phyloP scores from a whole-genome alignment of 805 yeast genomes.

The Wickerhamomyces bisporus region DNA sequence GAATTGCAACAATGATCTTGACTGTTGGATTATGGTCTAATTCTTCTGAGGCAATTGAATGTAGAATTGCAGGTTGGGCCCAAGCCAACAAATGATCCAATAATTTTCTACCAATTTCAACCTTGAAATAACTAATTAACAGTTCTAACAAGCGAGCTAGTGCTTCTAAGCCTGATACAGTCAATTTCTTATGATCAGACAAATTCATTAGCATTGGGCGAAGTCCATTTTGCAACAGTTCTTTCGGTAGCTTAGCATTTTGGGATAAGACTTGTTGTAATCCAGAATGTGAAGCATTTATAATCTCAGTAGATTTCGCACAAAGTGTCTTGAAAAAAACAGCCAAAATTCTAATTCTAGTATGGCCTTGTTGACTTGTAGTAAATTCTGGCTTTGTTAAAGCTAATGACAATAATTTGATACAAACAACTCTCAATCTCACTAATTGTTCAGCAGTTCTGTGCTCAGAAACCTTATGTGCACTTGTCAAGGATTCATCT shows the following conservation, averaged over 20 bases:
- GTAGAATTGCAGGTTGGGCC: constrained; percentile 80
- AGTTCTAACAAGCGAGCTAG: constrained; percentile 81
- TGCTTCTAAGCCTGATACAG: constrained; percentile 88
- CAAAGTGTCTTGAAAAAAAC: constrained; percentile 92
- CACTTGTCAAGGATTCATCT: constrained; percentile 88
- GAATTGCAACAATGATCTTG: constrained; percentile 81
- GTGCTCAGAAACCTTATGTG: constrained; percentile 79
- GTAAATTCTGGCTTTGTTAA: constrained; percentile 81
- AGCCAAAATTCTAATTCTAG: constrained; percentile 80
- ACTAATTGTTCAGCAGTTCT: constrained; percentile 85
- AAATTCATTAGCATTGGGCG: constrained; percentile 94
- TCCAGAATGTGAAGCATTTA: constrained; percentile 91
- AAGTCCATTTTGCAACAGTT: constrained; percentile 87
- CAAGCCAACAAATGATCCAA: constrained; percentile 93
- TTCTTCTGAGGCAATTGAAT: constrained; percentile 74
- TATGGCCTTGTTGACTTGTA: constrained; percentile 65
- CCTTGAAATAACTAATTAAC: constrained; percentile 88
- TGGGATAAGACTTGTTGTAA: constrained; percentile 77
- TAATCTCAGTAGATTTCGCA: constrained; percentile 77
- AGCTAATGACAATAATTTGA: constrained; percentile 75
- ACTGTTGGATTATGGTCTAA: constrained; percentile 77
- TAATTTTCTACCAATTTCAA: constrained; percentile 90
- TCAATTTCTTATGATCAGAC: constrained; percentile 86
- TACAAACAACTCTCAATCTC: constrained; percentile 85
- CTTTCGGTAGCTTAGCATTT: constrained; percentile 88